Conservation (phyloP, 768 basidiomycete genomes). For the Mycena sanguinolenta region DNA sequence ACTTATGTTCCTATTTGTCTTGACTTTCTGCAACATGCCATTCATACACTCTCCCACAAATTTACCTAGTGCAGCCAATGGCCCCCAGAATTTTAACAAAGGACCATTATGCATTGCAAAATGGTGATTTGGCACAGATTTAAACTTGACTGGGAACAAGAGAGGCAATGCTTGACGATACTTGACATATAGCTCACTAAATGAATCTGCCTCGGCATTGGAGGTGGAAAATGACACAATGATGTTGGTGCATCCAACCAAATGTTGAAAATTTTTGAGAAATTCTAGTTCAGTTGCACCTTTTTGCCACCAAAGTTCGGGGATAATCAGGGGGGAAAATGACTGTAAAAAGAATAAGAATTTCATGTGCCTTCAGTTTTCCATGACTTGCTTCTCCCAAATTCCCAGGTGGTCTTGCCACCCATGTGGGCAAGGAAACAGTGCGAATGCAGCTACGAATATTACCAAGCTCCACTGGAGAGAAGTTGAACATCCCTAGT, state of each 20-base stretch:
- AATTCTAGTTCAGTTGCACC: constrained; percentile 11
- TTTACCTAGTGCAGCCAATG: constrained; percentile 45
- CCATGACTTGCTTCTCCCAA: constrained; percentile 48
- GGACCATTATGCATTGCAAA: constrained; percentile 49
- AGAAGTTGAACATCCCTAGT: constrained; percentile 14
- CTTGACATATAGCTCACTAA: constrained; percentile 37
- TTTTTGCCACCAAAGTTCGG: constrained; percentile 42
- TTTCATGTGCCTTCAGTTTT: constrained; percentile 51
- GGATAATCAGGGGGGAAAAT: constrained; percentile 48
- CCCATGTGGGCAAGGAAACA: constrained; percentile 33
- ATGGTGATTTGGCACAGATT: constrained; percentile 49
- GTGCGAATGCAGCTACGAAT: constrained; percentile 14
- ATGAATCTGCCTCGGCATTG: constrained; percentile 36
- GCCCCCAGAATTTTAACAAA: constrained; percentile 48
- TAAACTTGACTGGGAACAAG: constrained; percentile 39
- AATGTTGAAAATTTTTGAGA: constrained; percentile 41
- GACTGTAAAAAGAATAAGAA: constrained; percentile 42
- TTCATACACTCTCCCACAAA: constrained; percentile 48
- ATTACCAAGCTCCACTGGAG: background rate
- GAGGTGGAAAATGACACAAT: constrained; percentile 41
- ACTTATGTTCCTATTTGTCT: constrained; percentile 41
- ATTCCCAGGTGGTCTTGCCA: constrained; percentile 46
- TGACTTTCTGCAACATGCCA: constrained; percentile 43
- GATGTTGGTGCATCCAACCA: constrained; percentile 45
- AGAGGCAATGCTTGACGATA: constrained; percentile 39